Percentiles rank a stretch among this genome's conserved stretches.
Evolutionary conservation across 805 yeast species (phyloP).

Genomic region (Clavispora vitiphila): DNA sequence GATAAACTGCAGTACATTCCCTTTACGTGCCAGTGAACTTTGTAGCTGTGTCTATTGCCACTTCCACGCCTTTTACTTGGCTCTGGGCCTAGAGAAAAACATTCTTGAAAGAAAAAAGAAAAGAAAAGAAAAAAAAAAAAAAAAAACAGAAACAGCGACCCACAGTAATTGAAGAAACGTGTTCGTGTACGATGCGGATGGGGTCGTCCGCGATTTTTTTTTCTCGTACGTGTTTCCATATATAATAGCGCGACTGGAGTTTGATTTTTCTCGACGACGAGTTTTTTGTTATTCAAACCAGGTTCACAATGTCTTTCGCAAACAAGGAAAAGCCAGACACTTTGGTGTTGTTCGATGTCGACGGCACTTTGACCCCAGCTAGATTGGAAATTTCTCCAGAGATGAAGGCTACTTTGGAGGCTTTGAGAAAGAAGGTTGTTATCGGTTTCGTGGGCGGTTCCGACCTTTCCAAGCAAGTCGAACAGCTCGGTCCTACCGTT

Average conservation of each 20-base stretch:
- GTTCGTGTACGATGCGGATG: background rate
- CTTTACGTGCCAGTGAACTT: too few relatives aligned
- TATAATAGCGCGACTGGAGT: slow-evolving; percentile 3
- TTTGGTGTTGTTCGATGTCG: slow-evolving; percentile 93
- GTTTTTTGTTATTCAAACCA: slow-evolving; percentile 1
- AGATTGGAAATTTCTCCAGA: slow-evolving; percentile 75
- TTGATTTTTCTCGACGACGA: background rate
- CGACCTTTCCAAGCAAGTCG: slow-evolving; percentile 89
- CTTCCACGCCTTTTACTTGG: too few relatives aligned
- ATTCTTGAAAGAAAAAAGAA: too few relatives aligned
- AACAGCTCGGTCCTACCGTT: slow-evolving; percentile 83
- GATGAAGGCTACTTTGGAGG: slow-evolving; percentile 63
- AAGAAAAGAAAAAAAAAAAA: too few relatives aligned
- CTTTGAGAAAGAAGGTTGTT: slow-evolving; percentile 85
- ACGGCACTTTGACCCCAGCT: slow-evolving; percentile 97
- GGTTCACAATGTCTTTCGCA: slow-evolving; percentile 49
- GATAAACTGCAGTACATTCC: too few relatives aligned
- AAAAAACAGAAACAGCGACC: too few relatives aligned
- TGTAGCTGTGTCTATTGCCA: too few relatives aligned
- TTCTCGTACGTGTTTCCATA: slow-evolving; percentile 1
- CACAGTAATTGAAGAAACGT: background rate
- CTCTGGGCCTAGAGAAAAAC: too few relatives aligned
- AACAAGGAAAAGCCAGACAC: slow-evolving; percentile 79
- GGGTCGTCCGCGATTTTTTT: background rate
- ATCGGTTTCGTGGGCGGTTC: slow-evolving; percentile 98